A percentile compares a stretch with the other conserved stretches of the same genome.
These are phyloP conservation scores for Aspergillus spinulosporus DNA, from an alignment of 2,329 filamentous ascomycete species.

Conservation along the genomic window DNA sequence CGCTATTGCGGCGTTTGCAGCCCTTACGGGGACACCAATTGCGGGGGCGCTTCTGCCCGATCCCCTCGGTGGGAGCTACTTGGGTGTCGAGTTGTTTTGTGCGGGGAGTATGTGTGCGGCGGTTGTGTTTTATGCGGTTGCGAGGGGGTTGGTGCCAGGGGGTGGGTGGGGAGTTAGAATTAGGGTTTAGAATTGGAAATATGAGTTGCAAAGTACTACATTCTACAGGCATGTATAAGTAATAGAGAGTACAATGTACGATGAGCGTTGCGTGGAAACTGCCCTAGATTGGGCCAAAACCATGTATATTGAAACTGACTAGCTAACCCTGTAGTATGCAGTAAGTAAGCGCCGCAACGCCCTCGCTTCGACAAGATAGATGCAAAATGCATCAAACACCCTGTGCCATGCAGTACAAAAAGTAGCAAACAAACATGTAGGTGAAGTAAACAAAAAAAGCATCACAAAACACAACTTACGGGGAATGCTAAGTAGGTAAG, in stretches of 20 bases:
- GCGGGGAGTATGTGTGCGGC: conserved; percentile 30
- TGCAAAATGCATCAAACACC: conserved; percentile 3
- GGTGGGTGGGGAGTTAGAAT: conserved; percentile 25
- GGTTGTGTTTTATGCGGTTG: conserved; percentile 26
- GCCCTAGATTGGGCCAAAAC: background rate
- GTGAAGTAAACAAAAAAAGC: background rate
- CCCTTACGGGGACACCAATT: conserved; percentile 52
- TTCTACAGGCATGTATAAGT: no score
- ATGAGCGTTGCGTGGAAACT: background rate
- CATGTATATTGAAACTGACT: background rate
- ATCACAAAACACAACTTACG: background rate
- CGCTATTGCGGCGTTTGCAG: conserved; percentile 62
- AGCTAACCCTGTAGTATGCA: background rate
- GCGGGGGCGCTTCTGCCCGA: conserved; percentile 30
- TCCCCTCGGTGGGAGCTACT: conserved; percentile 28
- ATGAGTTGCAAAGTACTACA: background rate
- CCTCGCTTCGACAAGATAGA: conserved; percentile 10
- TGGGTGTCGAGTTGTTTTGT: conserved; percentile 28
- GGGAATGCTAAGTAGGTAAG: conserved; percentile 10
- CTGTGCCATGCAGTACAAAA: conserved; percentile 8
- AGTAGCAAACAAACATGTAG: background rate
- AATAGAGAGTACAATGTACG: background rate
- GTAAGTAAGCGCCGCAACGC: conserved; percentile 11
- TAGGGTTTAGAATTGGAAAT: conserved; percentile 20
- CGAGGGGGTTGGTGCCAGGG: conserved; percentile 22